Percentiles rank a stretch among this genome's conserved stretches.
These are phyloP conservation scores for Mycena latifolia DNA, from an alignment of 768 basidiomycete species.

Conservation along the genomic window DNA sequence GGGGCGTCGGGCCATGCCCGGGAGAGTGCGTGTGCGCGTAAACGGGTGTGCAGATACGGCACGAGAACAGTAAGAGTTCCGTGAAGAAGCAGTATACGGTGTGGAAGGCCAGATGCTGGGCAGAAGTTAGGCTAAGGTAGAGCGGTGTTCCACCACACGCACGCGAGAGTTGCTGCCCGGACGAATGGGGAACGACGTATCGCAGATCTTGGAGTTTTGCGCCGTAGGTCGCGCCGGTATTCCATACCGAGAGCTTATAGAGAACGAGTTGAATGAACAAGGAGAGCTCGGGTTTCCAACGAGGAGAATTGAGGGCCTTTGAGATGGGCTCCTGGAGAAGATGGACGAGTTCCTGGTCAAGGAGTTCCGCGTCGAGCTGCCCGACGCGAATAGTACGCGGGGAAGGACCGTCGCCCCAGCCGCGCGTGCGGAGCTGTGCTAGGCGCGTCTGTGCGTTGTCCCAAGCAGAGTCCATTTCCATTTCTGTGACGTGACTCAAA, in stretches of 20 bases:
- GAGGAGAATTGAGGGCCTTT: slow-evolving; percentile 70
- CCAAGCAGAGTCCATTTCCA: slow-evolving; percentile 69
- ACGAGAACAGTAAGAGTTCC: slow-evolving; percentile 78
- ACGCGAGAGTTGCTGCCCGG: slow-evolving; percentile 48
- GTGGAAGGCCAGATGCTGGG: slow-evolving; percentile 76
- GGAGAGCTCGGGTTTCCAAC: slow-evolving; percentile 80
- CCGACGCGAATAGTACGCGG: slow-evolving; percentile 82
- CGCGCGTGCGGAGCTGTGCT: slow-evolving; percentile 55
- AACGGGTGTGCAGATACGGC: slow-evolving; percentile 83
- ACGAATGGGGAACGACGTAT: slow-evolving; percentile 56
- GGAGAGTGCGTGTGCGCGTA: slow-evolving; percentile 83
- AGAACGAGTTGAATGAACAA: slow-evolving; percentile 78
- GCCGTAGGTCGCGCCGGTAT: slow-evolving; percentile 84
- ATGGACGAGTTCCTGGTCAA: slow-evolving; percentile 89
- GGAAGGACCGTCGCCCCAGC: slow-evolving; percentile 46
- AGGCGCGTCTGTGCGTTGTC: slow-evolving; percentile 68
- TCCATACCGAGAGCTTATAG: slow-evolving; percentile 89
- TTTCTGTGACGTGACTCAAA: not conserved
- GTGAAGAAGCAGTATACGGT: slow-evolving; percentile 72
- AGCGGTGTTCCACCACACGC: slow-evolving; percentile 44
- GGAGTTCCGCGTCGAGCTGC: slow-evolving; percentile 90
- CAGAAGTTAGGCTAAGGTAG: slow-evolving; percentile 10
- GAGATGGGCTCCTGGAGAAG: slow-evolving; percentile 86
- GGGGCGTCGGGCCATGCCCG: slow-evolving; percentile 94
- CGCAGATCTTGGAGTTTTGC: slow-evolving; percentile 84